phyloP scores from a whole-genome alignment of 1,284 basidiomycete genomes.

The Moesziomyces aphidis region DNA sequence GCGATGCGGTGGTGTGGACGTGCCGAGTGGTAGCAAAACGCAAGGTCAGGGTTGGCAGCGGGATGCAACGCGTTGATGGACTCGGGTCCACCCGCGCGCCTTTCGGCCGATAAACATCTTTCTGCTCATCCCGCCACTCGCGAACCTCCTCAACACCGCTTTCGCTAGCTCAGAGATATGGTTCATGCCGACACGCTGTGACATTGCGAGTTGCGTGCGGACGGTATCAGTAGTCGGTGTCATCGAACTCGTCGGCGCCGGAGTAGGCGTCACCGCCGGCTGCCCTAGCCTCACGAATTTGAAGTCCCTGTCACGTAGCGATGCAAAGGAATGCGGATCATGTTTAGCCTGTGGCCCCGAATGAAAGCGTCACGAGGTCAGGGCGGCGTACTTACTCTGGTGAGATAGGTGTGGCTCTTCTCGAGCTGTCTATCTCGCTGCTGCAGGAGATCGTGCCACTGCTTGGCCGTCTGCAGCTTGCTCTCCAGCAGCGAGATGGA shows the following conservation, averaged over 20 bases:
- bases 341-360: background rate
- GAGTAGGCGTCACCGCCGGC: slow-evolving; percentile 17
- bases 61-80: background rate
- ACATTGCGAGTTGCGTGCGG: background rate
- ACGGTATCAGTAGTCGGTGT: slow-evolving; percentile 26
- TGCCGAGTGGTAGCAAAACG: background rate
- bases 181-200: background rate
- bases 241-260: slow-evolving; percentile 33
- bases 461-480: slow-evolving; percentile 41
- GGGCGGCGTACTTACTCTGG: slow-evolving; percentile 6
- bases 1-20: background rate
- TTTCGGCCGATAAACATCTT: background rate
- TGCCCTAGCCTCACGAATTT: slow-evolving; percentile 22
- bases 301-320: slow-evolving; percentile 6
- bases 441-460: slow-evolving; percentile 38
- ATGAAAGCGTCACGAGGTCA: too few species aligned
- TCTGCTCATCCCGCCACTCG: too few species aligned
- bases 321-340: background rate
- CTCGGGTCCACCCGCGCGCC: background rate
- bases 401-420: slow-evolving; percentile 34
- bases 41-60: background rate
- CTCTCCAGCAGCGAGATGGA: slow-evolving; percentile 28
- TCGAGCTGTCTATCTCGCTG: slow-evolving; percentile 39
- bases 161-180: background rate
- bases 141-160: too few species aligned